phyloP scores from a whole-genome alignment of 805 yeast genomes.

The Metschnikowia bowlesiae region DNA sequence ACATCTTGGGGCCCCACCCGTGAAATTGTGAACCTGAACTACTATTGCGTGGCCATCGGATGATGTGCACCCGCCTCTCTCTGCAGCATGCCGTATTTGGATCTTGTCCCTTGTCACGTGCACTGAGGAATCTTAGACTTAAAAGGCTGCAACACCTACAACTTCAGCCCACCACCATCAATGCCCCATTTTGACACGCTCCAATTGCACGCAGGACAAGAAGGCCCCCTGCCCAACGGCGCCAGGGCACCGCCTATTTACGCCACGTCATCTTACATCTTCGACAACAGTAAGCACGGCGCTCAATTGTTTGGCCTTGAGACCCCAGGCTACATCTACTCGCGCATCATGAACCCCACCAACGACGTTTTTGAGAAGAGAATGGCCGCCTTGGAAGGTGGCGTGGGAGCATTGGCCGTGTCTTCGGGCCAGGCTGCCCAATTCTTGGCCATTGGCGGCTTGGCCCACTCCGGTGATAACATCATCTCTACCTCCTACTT shows the following conservation, averaged over 20 bases:
- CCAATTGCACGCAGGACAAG: constrained; percentile 95
- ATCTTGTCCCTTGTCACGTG: constrained; percentile 2
- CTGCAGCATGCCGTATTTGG: neutral
- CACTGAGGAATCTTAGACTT: neutral
- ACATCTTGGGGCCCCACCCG: no score
- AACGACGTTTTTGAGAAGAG: constrained; percentile 86
- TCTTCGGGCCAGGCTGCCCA: constrained; percentile 98
- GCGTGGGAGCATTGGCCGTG: constrained; percentile 84
- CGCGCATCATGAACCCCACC: constrained; percentile 91
- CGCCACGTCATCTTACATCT: constrained; percentile 86
- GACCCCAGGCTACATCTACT: constrained; percentile 81
- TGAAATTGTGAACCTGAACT: no score
- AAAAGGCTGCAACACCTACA: neutral
- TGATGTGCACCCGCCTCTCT: neutral
- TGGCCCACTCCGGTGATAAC: constrained; percentile 88
- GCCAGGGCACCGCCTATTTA: constrained; percentile 93
- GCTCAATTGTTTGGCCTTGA: constrained; percentile 84
- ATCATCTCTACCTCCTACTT: constrained; percentile 79
- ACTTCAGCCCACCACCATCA: neutral
- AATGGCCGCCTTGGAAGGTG: constrained; percentile 89
- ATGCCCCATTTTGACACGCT: constrained; percentile 80
- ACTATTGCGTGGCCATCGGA: neutral
- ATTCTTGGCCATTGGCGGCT: constrained; percentile 72
- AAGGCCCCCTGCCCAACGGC: constrained; percentile 56
- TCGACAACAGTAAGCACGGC: constrained; percentile 85